A percentile compares a stretch with the other conserved stretches of the same genome.
These are phyloP conservation scores for Elsinoe australis DNA, from an alignment of 2,329 filamentous ascomycete species.

Conservation along the genomic window DNA sequence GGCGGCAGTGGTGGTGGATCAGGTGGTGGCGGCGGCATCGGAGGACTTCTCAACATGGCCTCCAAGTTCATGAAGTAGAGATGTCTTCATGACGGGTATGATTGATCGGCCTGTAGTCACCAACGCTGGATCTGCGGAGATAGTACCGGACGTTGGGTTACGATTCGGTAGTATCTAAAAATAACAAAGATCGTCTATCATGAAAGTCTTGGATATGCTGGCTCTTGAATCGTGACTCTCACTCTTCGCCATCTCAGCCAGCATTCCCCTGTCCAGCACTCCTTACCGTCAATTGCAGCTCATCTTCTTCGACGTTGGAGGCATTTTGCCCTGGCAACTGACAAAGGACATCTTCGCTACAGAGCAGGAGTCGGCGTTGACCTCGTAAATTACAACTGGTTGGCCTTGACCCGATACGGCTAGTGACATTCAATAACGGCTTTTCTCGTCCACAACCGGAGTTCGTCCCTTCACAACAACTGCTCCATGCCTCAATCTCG, in stretches of 20 bases:
- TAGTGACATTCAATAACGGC: slow-evolving; percentile 11
- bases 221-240: too few relatives aligned
- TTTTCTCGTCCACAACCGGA: slow-evolving; percentile 6
- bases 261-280: neutral
- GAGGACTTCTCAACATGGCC: slow-evolving; percentile 50
- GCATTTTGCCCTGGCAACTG: neutral
- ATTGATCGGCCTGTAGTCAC: neutral
- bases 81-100: neutral
- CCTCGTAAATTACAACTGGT: neutral
- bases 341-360: neutral
- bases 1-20: slow-evolving; percentile 40
- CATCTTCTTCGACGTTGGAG: neutral
- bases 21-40: slow-evolving; percentile 41
- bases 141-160: neutral
- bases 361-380: slow-evolving; percentile 1
- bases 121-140: neutral
- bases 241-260: neutral
- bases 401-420: neutral
- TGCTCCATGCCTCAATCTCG: neutral
- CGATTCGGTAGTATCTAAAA: slow-evolving; percentile 3
- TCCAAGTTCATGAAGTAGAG: slow-evolving; percentile 50
- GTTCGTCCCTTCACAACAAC: slow-evolving; percentile 1
- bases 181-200: too few relatives aligned
- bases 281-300: neutral
- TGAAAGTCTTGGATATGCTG: too few relatives aligned